Conservation (phyloP, 192 early-diverging fungal genomes). For the Fimicolochytrium jonesii region DNA sequence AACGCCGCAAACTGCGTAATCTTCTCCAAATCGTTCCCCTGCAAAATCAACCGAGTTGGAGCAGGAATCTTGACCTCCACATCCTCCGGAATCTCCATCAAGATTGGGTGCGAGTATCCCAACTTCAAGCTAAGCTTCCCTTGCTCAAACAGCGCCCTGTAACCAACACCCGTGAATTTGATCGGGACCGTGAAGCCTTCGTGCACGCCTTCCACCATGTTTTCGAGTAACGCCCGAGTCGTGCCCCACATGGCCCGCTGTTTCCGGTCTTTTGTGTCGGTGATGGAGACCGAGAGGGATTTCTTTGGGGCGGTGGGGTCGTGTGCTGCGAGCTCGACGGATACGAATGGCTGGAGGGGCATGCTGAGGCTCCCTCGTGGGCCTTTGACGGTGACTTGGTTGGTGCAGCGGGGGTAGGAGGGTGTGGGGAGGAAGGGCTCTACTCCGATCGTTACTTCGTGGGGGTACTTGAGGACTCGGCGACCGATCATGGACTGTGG, state of each 20-base stretch:
- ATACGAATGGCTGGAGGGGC: constrained; percentile 81
- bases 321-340: constrained; percentile 32
- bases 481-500: constrained; percentile 78
- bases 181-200: constrained; percentile 84
- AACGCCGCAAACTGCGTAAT: constrained; percentile 90
- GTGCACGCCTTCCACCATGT: constrained; percentile 82
- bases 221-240: constrained; percentile 79
- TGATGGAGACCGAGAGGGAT: constrained; percentile 42
- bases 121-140: constrained; percentile 71
- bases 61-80: constrained; percentile 69
- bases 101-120: constrained; percentile 82
- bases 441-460: constrained; percentile 65
- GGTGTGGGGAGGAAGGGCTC: constrained; percentile 53
- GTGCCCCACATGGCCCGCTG: constrained; percentile 98
- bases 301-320: constrained; percentile 12
- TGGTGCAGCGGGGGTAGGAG: constrained; percentile 53
- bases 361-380: constrained; percentile 73
- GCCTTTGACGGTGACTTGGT: constrained; percentile 66
- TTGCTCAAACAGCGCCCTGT: constrained; percentile 79
- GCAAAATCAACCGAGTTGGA: constrained; percentile 81
- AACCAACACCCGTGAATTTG: constrained; percentile 89
- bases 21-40: constrained; percentile 70
- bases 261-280: constrained; percentile 58
- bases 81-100: constrained; percentile 73
- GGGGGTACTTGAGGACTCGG: constrained; percentile 65